These are phyloP conservation scores for Miamiensis avidus DNA, from an alignment of 169 alveolate genomes.

Conservation along the genomic window DNA sequence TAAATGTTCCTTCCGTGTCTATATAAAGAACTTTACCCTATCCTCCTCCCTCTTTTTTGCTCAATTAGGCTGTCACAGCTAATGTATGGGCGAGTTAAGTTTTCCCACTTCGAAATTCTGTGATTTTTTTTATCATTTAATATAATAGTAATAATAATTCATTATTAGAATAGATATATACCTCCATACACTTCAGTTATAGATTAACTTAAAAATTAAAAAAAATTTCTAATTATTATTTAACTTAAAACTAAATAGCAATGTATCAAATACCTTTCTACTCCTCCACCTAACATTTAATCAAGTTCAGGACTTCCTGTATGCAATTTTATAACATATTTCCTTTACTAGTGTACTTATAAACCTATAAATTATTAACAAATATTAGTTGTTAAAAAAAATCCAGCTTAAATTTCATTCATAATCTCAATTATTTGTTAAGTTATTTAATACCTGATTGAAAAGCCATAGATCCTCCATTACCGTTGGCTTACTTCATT, in stretches of 20 bases:
- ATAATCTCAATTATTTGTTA: too few relatives aligned
- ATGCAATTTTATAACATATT: not conserved
- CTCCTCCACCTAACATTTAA: not conserved
- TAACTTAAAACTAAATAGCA: too few relatives aligned
- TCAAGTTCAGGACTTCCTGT: not conserved
- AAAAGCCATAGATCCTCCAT: not conserved
- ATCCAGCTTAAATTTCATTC: too few relatives aligned
- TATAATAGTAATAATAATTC: not conserved
- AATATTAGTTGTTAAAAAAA: too few relatives aligned
- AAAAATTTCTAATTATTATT: too few relatives aligned
- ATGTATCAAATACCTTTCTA: too few relatives aligned
- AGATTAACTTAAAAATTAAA: too few relatives aligned
- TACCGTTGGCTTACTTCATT: not conserved
- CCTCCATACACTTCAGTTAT: not conserved
- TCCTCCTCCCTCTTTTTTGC: constrained; percentile 94
- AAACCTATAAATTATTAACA: not conserved
- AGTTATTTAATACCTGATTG: not conserved
- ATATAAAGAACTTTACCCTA: constrained; percentile 97
- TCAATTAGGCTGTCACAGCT: not conserved
- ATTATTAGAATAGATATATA: too few relatives aligned
- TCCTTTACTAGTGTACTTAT: not conserved
- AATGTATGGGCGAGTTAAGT: not conserved
- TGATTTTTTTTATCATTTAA: too few relatives aligned
- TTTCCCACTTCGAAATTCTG: not conserved
- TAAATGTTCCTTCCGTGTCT: constrained; percentile 99